Evolutionary conservation across 768 basidiomycete species (phyloP), one percentile per base, ranked within the genome.

Genomic region (Rubroboletus satanas): DNA sequence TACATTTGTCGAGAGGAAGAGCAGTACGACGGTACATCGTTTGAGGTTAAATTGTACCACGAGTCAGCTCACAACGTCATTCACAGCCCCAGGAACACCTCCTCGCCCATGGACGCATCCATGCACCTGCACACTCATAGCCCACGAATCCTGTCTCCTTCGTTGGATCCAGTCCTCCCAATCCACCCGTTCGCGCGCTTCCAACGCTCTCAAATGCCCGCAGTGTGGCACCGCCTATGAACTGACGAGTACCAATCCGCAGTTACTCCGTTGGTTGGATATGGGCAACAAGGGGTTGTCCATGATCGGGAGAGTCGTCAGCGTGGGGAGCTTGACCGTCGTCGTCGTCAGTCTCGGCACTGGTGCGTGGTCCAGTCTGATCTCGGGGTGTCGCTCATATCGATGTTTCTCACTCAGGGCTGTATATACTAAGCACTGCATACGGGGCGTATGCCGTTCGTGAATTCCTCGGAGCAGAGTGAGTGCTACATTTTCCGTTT

Each of bases 1-100:
- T 91, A 87, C 67, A 90, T 91, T 53, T 91, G 89, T 62, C 74
- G 85, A 31, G 88, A 90, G 61, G 87, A 89, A 66, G 87, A 89
- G 55, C 70, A 57, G 3, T 74, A 76, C 54, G 82, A 82, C 45
- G 68, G 79, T 73, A 60, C 43, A 29, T 32, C 43, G 10, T 15
- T 9, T 5, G 2, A 36, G 37, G 11, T 36, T 35, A 4, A 18
- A 11, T 32, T 21, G 5, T 18, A 31, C 56, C 54, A 45, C 12
- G 21, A 21, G 18, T 45, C 48, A 7, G 2, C 54, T 57, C 37
- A 51, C 33, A 31, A 17, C 35, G 2, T 21, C 11, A 32, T 21
- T 52, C 51, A 11, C 56, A 82, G 78, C 67, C 37, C 74, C 73
- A 42, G 77, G 77, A 41, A 69, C 75, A 11, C 80, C 82, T 7